Base-by-base conservation (phyloP, 164 flowering plant species). In the Berberis thunbergii region DNA sequence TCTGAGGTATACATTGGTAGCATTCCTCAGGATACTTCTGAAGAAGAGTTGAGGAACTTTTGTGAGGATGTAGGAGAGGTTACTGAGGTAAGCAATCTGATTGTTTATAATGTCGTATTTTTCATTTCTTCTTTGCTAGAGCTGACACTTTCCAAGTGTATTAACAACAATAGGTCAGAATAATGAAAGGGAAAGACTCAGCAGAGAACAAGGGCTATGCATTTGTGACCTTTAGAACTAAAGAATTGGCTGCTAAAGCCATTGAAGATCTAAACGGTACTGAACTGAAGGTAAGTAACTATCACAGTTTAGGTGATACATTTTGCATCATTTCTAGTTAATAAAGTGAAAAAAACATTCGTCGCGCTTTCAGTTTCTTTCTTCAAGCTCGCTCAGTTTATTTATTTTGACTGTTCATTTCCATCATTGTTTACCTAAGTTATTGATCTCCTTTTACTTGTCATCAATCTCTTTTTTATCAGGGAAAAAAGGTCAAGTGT, bases 1-100 rank as follows among this genome's bases (percentile, higher is more conserved):
- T 87, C 96, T 49, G 96, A 92, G 75, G 88, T 92, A 9, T 92
- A 82, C 65, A 40, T 92, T 45, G 98, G 98, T 68, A 86, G 95
- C 41, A 78, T 89, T 66, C 81, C 89, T 59, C 76, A 77, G 54
- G 83, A 86, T 83, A 78, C 73, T 60, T 73, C 84, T 9, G 86
- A 89, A 57, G 91, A 83, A 50, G 93, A 88, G 45, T 72, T 92
- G 71, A 84, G 67, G 73, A 64, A 57, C 49, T 83, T 85, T 65
- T 86, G 91, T 71, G 83, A 79, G 74, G 68, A 90, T 49, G 49
- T 86, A 41, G 98, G 97, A 65, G 96, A 89, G 64, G 87, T 89
- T 49, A 70, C 77, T n/a, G 89, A 89, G 91, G 98, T 88, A 74
- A 62, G 44, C 12, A 7, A 41, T 41, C 3, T 7, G 8, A 5